Percentiles rank a stretch among this genome's conserved stretches.
These are phyloP conservation scores for Bipolaris cookei DNA, from an alignment of 2,329 filamentous ascomycete species.

Conservation along the genomic window DNA sequence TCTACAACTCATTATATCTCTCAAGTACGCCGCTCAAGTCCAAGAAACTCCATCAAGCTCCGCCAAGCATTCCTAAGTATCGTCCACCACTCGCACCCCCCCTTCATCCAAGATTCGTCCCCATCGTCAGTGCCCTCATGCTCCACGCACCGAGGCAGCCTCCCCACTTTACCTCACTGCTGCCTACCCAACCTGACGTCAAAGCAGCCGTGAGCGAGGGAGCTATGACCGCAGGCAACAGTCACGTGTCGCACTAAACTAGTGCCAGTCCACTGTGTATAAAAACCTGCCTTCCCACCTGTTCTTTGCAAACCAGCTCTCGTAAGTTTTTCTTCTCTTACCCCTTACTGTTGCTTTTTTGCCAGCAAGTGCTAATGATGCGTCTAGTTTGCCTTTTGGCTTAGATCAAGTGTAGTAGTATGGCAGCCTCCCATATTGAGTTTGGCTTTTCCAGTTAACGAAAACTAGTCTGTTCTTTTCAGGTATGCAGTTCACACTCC, in stretches of 20 bases:
- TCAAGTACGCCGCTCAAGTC: no score
- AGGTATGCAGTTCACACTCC: no score
- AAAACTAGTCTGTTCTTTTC: no score
- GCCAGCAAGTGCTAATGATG: neutral
- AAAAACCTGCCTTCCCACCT: neutral
- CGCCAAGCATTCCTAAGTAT: no score
- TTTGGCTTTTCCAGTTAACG: no score
- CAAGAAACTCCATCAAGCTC: no score
- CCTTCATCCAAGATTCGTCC: neutral
- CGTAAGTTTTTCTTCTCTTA: neutral
- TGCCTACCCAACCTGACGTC: neutral
- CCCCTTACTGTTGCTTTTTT: neutral
- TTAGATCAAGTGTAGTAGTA: constrained; percentile 8
- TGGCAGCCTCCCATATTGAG: no score
- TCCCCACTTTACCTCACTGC: neutral
- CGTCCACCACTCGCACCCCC: no score
- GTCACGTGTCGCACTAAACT: constrained; percentile 3
- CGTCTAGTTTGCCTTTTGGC: constrained; percentile 7
- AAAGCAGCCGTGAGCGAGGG: neutral
- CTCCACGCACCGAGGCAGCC: no score
- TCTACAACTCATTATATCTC: no score
- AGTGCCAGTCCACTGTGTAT: neutral
- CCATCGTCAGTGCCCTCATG: neutral
- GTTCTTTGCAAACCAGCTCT: neutral
- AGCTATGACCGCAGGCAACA: neutral